Evolutionary conservation across 495 filamentous ascomycete genomes (phyloP).

Genomic region (Daldinia childiae): DNA sequence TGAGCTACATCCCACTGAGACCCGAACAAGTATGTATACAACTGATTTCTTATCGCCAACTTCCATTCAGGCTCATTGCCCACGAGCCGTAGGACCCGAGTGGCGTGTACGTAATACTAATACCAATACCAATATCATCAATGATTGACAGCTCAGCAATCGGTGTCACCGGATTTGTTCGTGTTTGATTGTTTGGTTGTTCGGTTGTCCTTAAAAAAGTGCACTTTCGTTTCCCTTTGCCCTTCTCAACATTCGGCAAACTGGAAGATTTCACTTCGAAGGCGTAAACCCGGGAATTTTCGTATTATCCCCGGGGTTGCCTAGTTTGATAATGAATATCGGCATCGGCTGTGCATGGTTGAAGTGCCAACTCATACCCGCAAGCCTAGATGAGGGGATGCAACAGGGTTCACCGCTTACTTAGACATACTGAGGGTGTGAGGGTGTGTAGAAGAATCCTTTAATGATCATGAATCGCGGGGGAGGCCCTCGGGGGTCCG

Average conservation of each 20-base stretch:
- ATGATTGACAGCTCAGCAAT: constrained; percentile 37
- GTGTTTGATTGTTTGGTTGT: not conserved
- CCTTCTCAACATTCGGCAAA: not conserved
- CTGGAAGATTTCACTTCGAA: not conserved
- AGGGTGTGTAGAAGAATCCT: constrained; percentile 28
- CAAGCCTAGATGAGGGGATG: constrained; percentile 1
- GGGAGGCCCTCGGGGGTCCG: constrained; percentile 15
- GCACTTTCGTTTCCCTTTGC: constrained; percentile 20
- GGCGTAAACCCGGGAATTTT: constrained; percentile 12
- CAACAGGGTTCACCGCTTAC: constrained; percentile 23
- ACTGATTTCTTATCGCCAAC: not conserved
- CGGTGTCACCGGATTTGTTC: constrained; percentile 30
- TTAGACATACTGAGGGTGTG: constrained; percentile 27
- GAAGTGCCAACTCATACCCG: constrained; percentile 9
- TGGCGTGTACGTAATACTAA: constrained; percentile 24
- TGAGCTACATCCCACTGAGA: not conserved
- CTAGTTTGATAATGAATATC: constrained; percentile 1
- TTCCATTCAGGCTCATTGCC: not conserved
- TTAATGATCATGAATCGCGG: constrained; percentile 6
- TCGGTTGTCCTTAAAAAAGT: constrained; percentile 22
- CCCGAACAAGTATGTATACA: constrained; percentile 16
- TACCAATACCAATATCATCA: not conserved
- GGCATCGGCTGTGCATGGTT: constrained; percentile 18
- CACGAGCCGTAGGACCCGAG: constrained; percentile 30
- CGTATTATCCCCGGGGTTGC: constrained; percentile 23